Base-by-base conservation (phyloP, 306 rosid genomes). In the Prunus kanzakura region DNA sequence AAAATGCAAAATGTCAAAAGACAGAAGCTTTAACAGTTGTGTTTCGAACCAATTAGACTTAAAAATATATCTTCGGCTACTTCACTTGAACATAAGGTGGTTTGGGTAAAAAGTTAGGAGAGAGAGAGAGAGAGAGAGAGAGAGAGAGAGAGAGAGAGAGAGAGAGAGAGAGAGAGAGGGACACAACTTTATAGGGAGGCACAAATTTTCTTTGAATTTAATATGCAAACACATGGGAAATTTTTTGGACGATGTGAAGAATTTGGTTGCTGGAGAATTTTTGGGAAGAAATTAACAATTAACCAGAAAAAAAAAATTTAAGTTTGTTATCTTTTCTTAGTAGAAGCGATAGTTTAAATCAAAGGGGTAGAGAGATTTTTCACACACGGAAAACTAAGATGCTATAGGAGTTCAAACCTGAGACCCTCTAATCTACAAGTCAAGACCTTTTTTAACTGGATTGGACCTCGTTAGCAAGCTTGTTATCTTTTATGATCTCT, bases 101-200 rank as follows among this genome's bases (percentile, higher is more conserved):
- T 52, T 70, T 18, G 76, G 45, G 74, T 46, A 29, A 20, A 80
- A 75, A 74, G 47, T 61, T 52, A 15, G 55, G 80, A 62, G 50
- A 66, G 50, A 20, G 46, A 13, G 51, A 25, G 30, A 29, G 3
- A 29, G 32, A n/a, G n/a, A n/a, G n/a, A 30, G 38, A 32, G 38
- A 32, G 38, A 32, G 38, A 32, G 18, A 30, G 38, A 32, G 38
- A 32, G 38, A 32, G 38, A 32, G 18, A n/a, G n/a, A n/a, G 80
- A 62, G 50, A 66, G 50, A 20, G 46, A 13, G 51, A 30, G 38
- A 32, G 38, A 32, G 38, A 32, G 38, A 32, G 18, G 11, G 67
- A 45, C 38, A 64, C 43, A 51, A 77, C 89, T 89, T 86, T 84
- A 82, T 82, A 67, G 87, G 87, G 76, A 73, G 76, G 27, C 43